phyloP scores from a whole-genome alignment of 1,284 basidiomycete species.

The Paramarasmius palmivorus region DNA sequence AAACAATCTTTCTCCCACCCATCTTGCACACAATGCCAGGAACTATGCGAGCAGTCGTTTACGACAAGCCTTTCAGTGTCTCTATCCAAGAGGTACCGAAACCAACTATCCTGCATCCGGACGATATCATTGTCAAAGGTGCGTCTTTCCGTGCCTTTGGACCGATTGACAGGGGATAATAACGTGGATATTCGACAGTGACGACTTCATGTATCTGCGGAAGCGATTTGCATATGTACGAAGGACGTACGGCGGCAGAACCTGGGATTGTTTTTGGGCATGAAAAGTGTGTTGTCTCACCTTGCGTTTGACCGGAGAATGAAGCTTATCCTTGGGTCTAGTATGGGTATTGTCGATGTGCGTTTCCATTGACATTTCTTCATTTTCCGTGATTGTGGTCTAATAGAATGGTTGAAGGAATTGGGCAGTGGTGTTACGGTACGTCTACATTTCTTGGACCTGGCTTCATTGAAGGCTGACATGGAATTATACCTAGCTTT shows the following conservation, averaged over 20 bases:
- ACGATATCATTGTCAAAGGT: conserved; percentile 52
- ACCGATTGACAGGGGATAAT: neutral
- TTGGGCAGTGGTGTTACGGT: conserved; percentile 43
- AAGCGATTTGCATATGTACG: conserved; percentile 57
- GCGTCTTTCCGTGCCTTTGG: neutral
- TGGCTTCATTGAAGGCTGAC: neutral
- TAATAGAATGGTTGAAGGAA: conserved; percentile 28
- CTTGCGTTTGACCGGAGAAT: neutral
- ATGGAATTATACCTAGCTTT: conserved; percentile 27
- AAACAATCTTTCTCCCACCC: no score
- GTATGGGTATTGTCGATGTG: conserved; percentile 52
- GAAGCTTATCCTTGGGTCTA: conserved; percentile 13
- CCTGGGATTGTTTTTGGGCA: conserved; percentile 53
- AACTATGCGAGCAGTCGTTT: conserved; percentile 52
- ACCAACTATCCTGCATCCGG: conserved; percentile 47
- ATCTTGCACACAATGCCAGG: neutral
- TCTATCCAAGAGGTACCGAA: conserved; percentile 42
- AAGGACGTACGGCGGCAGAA: conserved; percentile 51
- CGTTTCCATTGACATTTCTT: conserved; percentile 8
- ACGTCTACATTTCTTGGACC: conserved; percentile 15
- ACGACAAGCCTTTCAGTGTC: conserved; percentile 47
- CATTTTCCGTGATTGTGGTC: no score
- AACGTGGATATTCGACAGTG: conserved; percentile 28
- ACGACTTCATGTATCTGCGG: conserved; percentile 54
- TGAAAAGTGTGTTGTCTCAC: conserved; percentile 41